phyloP scores from a whole-genome alignment of 495 filamentous ascomycete species.

The Trichoderma parareesei region DNA sequence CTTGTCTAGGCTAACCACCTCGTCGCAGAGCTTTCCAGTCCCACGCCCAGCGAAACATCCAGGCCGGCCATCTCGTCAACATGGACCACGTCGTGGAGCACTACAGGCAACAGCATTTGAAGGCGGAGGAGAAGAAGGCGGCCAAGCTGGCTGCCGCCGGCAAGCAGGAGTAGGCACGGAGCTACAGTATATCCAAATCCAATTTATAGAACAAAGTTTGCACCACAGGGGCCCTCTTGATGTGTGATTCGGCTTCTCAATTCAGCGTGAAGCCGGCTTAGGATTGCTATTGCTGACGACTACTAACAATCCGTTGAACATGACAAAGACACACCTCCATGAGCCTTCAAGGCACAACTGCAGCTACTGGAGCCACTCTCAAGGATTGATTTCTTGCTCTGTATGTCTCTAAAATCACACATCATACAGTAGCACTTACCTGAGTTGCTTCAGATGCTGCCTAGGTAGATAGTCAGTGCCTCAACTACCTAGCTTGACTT shows the following conservation, averaged over 20 bases:
- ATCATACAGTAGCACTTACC: no score
- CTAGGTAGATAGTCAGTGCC: no score
- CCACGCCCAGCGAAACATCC: slow-evolving; percentile 36
- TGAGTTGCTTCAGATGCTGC: no score
- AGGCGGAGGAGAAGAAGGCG: slow-evolving; percentile 38
- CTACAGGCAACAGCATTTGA: slow-evolving; percentile 37
- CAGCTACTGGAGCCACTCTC: no score
- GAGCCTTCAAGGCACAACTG: no score
- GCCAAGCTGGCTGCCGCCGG: slow-evolving; percentile 29
- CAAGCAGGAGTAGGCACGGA: slow-evolving; percentile 16
- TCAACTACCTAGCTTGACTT: no score
- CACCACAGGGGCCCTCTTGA: neutral
- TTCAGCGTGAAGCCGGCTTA: no score
- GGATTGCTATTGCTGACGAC: no score
- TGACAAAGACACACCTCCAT: no score
- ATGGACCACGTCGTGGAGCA: slow-evolving; percentile 39
- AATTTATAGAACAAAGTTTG: neutral
- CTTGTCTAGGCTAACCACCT: slow-evolving; percentile 20
- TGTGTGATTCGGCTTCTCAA: neutral
- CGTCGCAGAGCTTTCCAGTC: slow-evolving; percentile 33
- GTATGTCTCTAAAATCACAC: no score
- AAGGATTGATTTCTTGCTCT: no score
- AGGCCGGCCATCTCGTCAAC: slow-evolving; percentile 35
- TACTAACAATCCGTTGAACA: no score
- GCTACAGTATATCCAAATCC: slow-evolving; percentile 1